Evolutionary conservation across 768 basidiomycete species (phyloP), one percentile per base, ranked within the genome.

Genomic region (Leccinum disarticulatum): DNA sequence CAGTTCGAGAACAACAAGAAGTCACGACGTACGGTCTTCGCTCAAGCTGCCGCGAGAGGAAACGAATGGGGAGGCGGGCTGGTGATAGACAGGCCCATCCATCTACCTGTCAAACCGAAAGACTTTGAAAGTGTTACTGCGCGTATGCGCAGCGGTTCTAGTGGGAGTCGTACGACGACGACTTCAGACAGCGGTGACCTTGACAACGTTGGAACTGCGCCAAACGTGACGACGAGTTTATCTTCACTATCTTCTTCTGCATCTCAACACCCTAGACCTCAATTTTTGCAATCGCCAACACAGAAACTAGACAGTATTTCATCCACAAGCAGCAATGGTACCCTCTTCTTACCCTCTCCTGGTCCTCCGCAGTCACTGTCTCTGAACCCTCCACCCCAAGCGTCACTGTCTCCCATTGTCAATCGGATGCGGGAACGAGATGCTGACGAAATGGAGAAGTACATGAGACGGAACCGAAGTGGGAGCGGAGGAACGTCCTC

Each of bases 381-480:
- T 56, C 70, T 73, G 54, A 76, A 76, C 6, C 73, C 72, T 57
- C 72, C 67, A 64, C 77, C 27, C 70, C 77, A 64, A 55, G 59
- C 81, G 47, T 84, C 84, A 25, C 71, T 93, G 56, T 90, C 92
- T 3, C 92, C 91, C 3, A 83, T 94, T 58, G 89, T 87, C 30
- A 87, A 78, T 65, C 88, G 91, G 35, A 87, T 94, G 80, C 84
- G 87, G 64, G 88, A 92, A 74, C 81, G 86, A 58, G 92, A 94
- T 69, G 91, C 91, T 19, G 89, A 88, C 69, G 93, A 92, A 38
- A 91, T 90, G 80, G 91, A 92, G 71, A 90, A 92, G 67, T 94
- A 92, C 70, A 79, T 91, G 70, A 80, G 83, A 61, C 83, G 92
- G 58, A 90, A 90, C 77, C 83, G 92, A 58, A 93, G 91, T 69